Percentiles rank a stretch among this genome's conserved stretches.
phyloP scores from a whole-genome alignment of 2,329 filamentous ascomycete species.

The Penicillium sp. region DNA sequence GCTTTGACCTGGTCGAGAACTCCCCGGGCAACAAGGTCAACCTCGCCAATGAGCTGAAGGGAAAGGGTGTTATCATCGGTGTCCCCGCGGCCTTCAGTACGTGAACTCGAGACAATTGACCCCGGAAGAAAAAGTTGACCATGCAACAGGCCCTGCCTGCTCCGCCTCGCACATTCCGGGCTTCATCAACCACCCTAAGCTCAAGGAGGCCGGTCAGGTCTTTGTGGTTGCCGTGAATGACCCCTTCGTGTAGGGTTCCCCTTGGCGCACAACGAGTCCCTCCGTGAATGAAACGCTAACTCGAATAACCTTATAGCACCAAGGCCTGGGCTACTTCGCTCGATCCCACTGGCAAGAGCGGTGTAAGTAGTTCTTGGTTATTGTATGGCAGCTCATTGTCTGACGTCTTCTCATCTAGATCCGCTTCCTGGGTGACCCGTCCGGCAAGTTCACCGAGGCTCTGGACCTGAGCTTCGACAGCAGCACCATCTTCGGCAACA shows the following conservation, averaged over 20 bases:
- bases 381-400: neutral
- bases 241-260: slow-evolving; percentile 71
- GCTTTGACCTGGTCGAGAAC: slow-evolving; percentile 71
- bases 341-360: slow-evolving; percentile 68
- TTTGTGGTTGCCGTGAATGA: slow-evolving; percentile 94
- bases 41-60: slow-evolving; percentile 69
- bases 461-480: slow-evolving; percentile 80
- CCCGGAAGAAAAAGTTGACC: slow-evolving; percentile 9
- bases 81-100: slow-evolving; percentile 72
- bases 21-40: slow-evolving; percentile 92
- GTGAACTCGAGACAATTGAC: slow-evolving; percentile 21
- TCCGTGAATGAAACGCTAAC: slow-evolving; percentile 4
- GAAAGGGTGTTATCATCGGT: slow-evolving; percentile 76
- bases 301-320: slow-evolving; percentile 54
- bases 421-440: slow-evolving; percentile 81
- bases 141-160: slow-evolving; percentile 52
- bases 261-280: neutral
- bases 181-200: slow-evolving; percentile 72
- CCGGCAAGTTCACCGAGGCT: slow-evolving; percentile 72
- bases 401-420: slow-evolving; percentile 53
- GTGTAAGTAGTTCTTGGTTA: slow-evolving; percentile 53
- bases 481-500: slow-evolving; percentile 70
- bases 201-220: slow-evolving; percentile 74
- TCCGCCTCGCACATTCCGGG: slow-evolving; percentile 72
- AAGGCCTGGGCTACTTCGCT: slow-evolving; percentile 80